phyloP scores from a whole-genome alignment of 2,329 filamentous ascomycete species.

The Trichoderma asperellum region DNA sequence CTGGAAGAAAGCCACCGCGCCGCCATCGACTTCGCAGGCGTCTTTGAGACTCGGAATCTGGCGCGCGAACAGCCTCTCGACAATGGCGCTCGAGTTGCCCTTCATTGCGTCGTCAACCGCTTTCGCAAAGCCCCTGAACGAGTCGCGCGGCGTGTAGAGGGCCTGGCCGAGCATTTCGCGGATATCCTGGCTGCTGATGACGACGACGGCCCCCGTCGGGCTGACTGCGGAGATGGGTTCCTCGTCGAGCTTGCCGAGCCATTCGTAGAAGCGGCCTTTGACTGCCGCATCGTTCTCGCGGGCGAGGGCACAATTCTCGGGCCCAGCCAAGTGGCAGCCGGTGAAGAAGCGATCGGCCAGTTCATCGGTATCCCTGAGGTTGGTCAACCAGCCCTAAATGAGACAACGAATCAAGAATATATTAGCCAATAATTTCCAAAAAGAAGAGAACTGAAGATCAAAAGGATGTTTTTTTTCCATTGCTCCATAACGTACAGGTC shows the following conservation, averaged over 20 bases:
- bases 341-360: not conserved
- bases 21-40: not conserved
- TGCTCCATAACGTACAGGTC: not conserved
- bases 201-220: constrained; percentile 31
- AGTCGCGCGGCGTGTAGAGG: not conserved
- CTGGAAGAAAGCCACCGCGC: not conserved
- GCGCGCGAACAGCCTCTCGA: not conserved
- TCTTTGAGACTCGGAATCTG: not conserved
- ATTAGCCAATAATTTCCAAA: not conserved
- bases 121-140: not conserved
- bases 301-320: not conserved
- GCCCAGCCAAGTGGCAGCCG: not conserved
- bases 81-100: not conserved
- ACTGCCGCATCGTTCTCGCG: not conserved
- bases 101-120: not conserved
- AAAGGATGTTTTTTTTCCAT: too few relatives aligned
- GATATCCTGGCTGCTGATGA: constrained; percentile 42
- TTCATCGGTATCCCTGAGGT: not conserved
- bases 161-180: not conserved
- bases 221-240: not conserved
- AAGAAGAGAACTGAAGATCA: not conserved
- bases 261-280: not conserved
- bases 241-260: not conserved
- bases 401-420: not conserved
- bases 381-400: not conserved